phyloP scores from a whole-genome alignment of 148 eudicot genomes.

The Camellia granthamiana region DNA sequence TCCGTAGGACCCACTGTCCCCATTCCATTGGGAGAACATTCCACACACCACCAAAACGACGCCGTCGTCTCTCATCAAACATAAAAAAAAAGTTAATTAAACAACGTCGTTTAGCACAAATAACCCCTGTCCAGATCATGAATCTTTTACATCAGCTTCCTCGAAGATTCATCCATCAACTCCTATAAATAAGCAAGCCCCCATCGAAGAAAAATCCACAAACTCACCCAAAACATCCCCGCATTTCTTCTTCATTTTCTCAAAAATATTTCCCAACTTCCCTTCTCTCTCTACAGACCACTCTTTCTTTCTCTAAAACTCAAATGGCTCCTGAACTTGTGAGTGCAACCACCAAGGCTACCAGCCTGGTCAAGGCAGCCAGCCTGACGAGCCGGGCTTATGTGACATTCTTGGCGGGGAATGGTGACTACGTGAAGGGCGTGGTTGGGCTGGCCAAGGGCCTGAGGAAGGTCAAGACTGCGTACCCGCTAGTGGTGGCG shows the following conservation, averaged over 20 bases:
- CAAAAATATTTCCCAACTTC: not conserved
- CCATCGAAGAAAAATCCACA: no score
- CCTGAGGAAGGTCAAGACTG: conserved; percentile 51
- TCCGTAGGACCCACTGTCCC: no score
- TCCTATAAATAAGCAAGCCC: no score
- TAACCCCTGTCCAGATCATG: not conserved
- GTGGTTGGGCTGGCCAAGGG: conserved; percentile 85
- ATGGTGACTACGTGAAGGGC: conserved; percentile 76
- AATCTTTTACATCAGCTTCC: not conserved
- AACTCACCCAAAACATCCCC: no score
- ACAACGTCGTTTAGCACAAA: not conserved
- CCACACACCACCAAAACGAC: no score
- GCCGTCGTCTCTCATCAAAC: no score
- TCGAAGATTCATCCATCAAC: no score
- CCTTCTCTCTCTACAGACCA: not conserved
- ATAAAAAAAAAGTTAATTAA: no score
- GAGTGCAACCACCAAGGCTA: not conserved
- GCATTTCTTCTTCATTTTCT: not conserved
- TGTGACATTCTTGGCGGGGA: conserved; percentile 79
- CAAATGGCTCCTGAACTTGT: conserved; percentile 21
- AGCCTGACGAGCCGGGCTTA: conserved; percentile 39
- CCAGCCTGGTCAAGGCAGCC: conserved; percentile 27
- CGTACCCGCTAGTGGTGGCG: conserved; percentile 76
- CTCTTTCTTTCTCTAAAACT: not conserved
- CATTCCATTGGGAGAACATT: no score